Conservation (phyloP, 371 early-diverging fungal species). For the Mortierella sp. region DNA sequence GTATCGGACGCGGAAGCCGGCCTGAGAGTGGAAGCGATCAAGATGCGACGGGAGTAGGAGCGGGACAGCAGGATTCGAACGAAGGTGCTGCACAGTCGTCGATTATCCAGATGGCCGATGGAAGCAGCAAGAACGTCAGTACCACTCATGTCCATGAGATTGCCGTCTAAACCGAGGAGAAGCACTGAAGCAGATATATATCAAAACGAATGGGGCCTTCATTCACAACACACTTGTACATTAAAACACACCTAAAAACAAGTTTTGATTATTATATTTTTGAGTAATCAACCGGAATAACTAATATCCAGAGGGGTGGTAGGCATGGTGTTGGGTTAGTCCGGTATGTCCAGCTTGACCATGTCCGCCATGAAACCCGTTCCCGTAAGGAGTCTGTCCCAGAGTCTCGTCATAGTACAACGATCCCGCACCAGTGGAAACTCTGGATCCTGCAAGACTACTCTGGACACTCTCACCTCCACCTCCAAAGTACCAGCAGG, state of each 20-base stretch:
- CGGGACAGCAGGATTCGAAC: slow-evolving; percentile 9
- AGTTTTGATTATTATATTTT: background rate
- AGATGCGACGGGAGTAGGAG: slow-evolving; percentile 8
- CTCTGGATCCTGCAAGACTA: slow-evolving; percentile 5
- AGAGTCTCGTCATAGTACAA: slow-evolving; percentile 13
- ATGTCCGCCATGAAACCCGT: background rate
- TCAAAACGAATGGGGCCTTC: background rate
- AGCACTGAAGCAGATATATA: background rate
- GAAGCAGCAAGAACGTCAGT: slow-evolving; percentile 27
- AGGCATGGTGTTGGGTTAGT: background rate
- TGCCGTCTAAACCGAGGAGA: slow-evolving; percentile 1
- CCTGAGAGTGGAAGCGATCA: slow-evolving; percentile 25
- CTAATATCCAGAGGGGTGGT: background rate
- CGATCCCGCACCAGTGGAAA: background rate
- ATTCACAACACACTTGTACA: slow-evolving; percentile 8
- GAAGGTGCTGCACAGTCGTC: slow-evolving; percentile 14
- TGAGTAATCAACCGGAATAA: background rate
- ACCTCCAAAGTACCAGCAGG: background rate
- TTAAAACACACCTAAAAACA: background rate
- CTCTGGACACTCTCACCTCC: slow-evolving; percentile 1
- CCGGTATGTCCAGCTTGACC: background rate
- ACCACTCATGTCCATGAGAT: slow-evolving; percentile 28
- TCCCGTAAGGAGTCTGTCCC: slow-evolving; percentile 7
- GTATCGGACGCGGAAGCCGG: slow-evolving; percentile 10
- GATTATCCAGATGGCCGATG: slow-evolving; percentile 26